Base-by-base conservation (phyloP, 2,329 filamentous ascomycete species). In the Trichophyton schoenleinii region DNA sequence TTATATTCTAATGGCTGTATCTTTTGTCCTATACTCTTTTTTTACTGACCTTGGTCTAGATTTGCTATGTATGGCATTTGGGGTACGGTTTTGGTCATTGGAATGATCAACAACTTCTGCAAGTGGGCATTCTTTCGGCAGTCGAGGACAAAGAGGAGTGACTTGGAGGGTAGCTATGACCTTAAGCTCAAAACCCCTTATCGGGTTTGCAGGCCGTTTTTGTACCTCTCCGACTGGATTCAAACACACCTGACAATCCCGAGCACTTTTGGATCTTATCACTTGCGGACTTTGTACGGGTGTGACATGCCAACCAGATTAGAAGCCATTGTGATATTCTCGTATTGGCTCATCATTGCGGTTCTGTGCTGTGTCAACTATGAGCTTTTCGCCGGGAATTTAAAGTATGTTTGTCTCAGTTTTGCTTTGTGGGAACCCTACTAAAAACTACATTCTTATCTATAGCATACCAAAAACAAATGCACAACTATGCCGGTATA, bases 401-500 rank as follows among this genome's bases (percentile, higher is more conserved):
- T 80, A 4, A 80, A 79, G 76, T 78, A 70, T 60, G 75, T 68
- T 11, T 9, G 8, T 13, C 13, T 1, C 34, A 13, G n/a, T 31
- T 2, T 11, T 1, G 25, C 18, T 13, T 9, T n/a, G 3, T 36
- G 34, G 8, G 28, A 31, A 53, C n/a, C 22, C 22, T 46, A 20
- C 41, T 48, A 13, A 49, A 5, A 9, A 13, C 3, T 22, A 58
- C 18, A 4, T 42, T 53, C 25, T 13, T 15, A 52, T 46, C 22
- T n/a, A 41, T 41, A 59, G 20, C 61, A 55, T 63, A 60, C 62
- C 49, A 52, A 64, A 34, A 36, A 61, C 20, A 55, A 31, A 20
- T 41, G 28, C 28, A 5, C 79, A 82, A 64, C 61, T 78, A 3
- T 70, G 76, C 63, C 81, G 84, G 0, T 86, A 84, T 61, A 75